Evolutionary conservation across 495 filamentous ascomycete genomes (phyloP).

Genomic region (Elaphomyces granulatus): DNA sequence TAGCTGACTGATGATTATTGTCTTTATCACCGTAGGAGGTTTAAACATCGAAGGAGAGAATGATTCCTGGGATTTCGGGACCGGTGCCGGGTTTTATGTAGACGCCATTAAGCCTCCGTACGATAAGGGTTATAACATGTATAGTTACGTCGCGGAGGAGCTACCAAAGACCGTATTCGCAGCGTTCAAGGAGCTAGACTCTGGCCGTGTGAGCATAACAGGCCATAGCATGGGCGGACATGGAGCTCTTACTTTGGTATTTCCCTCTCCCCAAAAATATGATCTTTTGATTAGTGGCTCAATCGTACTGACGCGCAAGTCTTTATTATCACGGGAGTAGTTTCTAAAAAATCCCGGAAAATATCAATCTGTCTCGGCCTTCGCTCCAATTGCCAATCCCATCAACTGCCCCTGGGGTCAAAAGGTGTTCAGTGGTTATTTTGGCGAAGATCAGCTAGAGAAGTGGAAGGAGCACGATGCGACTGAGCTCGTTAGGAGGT

Average conservation of each 20-base stretch:
- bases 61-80: slow-evolving; percentile 79
- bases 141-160: slow-evolving; percentile 73
- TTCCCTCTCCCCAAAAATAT: slow-evolving; percentile 3
- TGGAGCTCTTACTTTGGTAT: slow-evolving; percentile 71
- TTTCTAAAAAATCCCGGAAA: slow-evolving; percentile 80
- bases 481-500: slow-evolving; percentile 72
- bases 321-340: slow-evolving; percentile 14
- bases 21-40: slow-evolving; percentile 44
- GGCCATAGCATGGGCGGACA: slow-evolving; percentile 97
- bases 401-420: slow-evolving; percentile 78
- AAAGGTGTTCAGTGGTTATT: slow-evolving; percentile 87
- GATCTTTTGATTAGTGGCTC: not conserved
- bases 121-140: slow-evolving; percentile 71
- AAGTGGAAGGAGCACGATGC: slow-evolving; percentile 84
- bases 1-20: no score
- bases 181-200: slow-evolving; percentile 52
- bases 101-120: slow-evolving; percentile 71
- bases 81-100: slow-evolving; percentile 87
- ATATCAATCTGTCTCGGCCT: slow-evolving; percentile 78
- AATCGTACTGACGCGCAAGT: not conserved
- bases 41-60: slow-evolving; percentile 66
- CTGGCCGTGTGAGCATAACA: slow-evolving; percentile 56
- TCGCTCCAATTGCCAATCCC: slow-evolving; percentile 87
- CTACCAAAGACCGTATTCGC: slow-evolving; percentile 62
- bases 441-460: slow-evolving; percentile 54